Conservation (phyloP, 2,329 filamentous ascomycete species). For the Penicillium expansum region DNA sequence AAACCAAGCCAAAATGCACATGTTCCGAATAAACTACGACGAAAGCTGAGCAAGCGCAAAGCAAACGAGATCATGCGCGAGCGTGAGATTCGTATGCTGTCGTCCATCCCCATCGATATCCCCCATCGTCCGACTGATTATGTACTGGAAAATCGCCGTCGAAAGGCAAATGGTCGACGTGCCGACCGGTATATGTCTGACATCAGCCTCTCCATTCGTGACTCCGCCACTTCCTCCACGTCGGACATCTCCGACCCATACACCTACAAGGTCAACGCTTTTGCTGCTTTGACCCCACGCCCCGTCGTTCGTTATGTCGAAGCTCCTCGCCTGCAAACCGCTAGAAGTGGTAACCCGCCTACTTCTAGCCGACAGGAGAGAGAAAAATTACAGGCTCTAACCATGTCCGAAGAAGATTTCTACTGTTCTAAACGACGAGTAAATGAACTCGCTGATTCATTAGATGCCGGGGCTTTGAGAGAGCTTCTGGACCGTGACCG, state of each 20-base stretch:
- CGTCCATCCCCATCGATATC: slow-evolving; percentile 62
- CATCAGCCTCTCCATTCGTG: slow-evolving; percentile 69
- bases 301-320: slow-evolving; percentile 76
- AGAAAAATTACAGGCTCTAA: slow-evolving; percentile 53
- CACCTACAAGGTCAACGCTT: slow-evolving; percentile 74
- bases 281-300: slow-evolving; percentile 79
- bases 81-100: slow-evolving; percentile 85
- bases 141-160: slow-evolving; percentile 54
- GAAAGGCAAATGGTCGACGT: slow-evolving; percentile 54
- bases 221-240: slow-evolving; percentile 73
- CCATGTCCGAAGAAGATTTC: slow-evolving; percentile 59
- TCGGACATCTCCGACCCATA: slow-evolving; percentile 71
- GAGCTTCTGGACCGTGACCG: slow-evolving; percentile 89
- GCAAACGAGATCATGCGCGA: slow-evolving; percentile 75
- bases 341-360: slow-evolving; percentile 46
- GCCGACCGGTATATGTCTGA: slow-evolving; percentile 66
- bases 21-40: slow-evolving; percentile 57
- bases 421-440: slow-evolving; percentile 60
- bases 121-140: slow-evolving; percentile 57
- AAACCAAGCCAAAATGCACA: slow-evolving; percentile 56
- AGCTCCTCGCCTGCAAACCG: slow-evolving; percentile 57
- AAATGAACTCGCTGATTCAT: slow-evolving; percentile 72
- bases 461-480: slow-evolving; percentile 79
- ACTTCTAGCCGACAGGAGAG: slow-evolving; percentile 45
- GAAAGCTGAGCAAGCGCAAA: slow-evolving; percentile 74